These are phyloP conservation scores for Hypoxylon lienhwacheense DNA, from an alignment of 495 filamentous ascomycete species.

Conservation along the genomic window DNA sequence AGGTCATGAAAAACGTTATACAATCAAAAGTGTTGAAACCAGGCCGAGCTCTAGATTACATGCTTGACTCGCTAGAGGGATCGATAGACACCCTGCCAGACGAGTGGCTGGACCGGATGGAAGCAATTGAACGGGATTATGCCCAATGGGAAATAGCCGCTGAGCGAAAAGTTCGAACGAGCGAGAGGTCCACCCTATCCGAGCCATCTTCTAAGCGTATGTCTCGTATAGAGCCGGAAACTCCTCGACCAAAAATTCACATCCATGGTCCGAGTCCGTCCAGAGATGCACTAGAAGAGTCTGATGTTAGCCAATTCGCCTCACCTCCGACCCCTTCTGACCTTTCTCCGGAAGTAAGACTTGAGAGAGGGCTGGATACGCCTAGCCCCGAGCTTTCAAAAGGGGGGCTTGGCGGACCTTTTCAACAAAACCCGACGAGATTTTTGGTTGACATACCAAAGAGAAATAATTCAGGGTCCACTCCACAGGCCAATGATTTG, in stretches of 20 bases:
- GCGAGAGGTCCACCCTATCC: constrained; percentile 33
- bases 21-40: constrained; percentile 68
- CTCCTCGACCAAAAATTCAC: constrained; percentile 23
- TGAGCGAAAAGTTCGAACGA: constrained; percentile 44
- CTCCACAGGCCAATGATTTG: neutral
- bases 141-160: constrained; percentile 66
- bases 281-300: constrained; percentile 10
- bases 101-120: constrained; percentile 82
- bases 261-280: constrained; percentile 29
- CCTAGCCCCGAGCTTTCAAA: constrained; percentile 13
- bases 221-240: constrained; percentile 15
- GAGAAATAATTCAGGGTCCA: neutral
- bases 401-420: constrained; percentile 13
- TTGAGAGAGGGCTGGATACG: neutral
- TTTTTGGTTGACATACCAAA: constrained; percentile 14
- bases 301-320: constrained; percentile 21
- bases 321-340: constrained; percentile 27
- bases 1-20: constrained; percentile 64
- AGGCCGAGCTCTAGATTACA: constrained; percentile 73
- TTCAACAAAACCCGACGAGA: constrained; percentile 5
- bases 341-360: constrained; percentile 6
- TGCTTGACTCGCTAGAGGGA: constrained; percentile 84
- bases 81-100: constrained; percentile 81
- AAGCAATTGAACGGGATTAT: constrained; percentile 78
- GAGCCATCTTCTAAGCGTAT: neutral